Evolutionary conservation across 164 flowering plant genomes (phyloP).

Genomic region (Vitis amurensis): DNA sequence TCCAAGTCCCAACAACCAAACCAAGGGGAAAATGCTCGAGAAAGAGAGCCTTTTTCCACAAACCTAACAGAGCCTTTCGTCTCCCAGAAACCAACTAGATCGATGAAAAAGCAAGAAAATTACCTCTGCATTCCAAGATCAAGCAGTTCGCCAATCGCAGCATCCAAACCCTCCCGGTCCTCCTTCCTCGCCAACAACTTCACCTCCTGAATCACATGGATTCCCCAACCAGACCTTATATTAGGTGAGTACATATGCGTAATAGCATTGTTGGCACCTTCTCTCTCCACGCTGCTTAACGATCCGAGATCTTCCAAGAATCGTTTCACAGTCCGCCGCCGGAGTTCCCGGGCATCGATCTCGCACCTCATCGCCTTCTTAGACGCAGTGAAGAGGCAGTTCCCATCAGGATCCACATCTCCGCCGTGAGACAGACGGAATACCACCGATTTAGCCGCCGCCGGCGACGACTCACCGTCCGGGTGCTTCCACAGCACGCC

Average conservation of each 20-base stretch:
- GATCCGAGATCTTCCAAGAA: constrained; percentile 73
- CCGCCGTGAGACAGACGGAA: constrained; percentile 86
- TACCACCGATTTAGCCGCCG: constrained; percentile 30
- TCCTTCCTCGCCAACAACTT: constrained; percentile 77
- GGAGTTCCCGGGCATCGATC: constrained; percentile 62
- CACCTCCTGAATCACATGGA: constrained; percentile 90
- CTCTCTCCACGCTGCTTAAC: constrained; percentile 33
- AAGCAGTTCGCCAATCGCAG: constrained; percentile 69
- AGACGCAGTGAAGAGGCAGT: constrained; percentile 88
- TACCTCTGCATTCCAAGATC: constrained; percentile 83
- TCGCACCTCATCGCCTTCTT: constrained; percentile 45
- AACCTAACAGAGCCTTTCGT: no score
- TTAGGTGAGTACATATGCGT: constrained; percentile 82
- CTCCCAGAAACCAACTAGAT: no score
- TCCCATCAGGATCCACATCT: constrained; percentile 89
- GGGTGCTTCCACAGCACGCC: constrained; percentile 90
- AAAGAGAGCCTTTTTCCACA: no score
- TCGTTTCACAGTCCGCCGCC: constrained; percentile 71
- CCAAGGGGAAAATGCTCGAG: no score
- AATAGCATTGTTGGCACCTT: constrained; percentile 42
- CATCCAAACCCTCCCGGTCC: constrained; percentile 62
- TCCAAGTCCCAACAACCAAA: no score
- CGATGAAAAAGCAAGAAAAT: background rate
- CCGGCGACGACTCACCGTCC: constrained; percentile 12
- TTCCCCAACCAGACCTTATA: constrained; percentile 89